Evolutionary conservation across 2,329 filamentous ascomycete genomes (phyloP), one percentile per base, ranked within the genome.

Genomic region (Cordyceps fumosorosea): DNA sequence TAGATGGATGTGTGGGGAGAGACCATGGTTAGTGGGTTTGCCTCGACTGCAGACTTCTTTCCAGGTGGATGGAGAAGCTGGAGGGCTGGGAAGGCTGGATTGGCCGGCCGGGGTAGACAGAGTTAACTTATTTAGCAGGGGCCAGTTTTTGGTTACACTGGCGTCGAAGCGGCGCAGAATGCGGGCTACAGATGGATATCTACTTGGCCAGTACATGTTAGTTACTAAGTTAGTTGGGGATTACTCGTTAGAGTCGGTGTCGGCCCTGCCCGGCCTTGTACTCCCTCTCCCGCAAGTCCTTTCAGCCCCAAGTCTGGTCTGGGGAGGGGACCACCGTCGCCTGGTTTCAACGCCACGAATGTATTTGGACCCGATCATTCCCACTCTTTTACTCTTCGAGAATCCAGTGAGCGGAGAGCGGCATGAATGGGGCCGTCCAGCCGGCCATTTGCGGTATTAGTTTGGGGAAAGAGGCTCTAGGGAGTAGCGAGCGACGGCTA

Each of bases 1-100:
- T 40, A 60, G 58, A 60, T 48, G 58, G 58, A 26, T 60, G 58
- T 60, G 58, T 55, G 58, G 58, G 58, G 58, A 45, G 26, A 24
- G 44, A 18, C 40, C 57, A 48, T 53, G 57, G 8, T 37, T 60
- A 60, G 48, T 37, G 57, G 26, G 45, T 60, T 60, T 53, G 29
- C n/a, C 56, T 60, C 37, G 57, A 53, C 57, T 34, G 34, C 34
- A 32, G 34, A 37, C 34, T 24, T 20, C 34, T 24, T 20, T 29
- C 37, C 37, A 55, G 22, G 53, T 11, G 51, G 37, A 8, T n/a
- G 48, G 26, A 3, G 26, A 29, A 22, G 51, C n/a, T n/a, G n/a
- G n/a, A n/a, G n/a, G n/a, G n/a, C n/a, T n/a, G n/a, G n/a, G n/a
- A n/a, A n/a, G n/a, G n/a, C n/a, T n/a, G n/a, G n/a, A n/a, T n/a